Base-by-base conservation (phyloP, 192 early-diverging fungal species). In the Coemansia sp. region DNA sequence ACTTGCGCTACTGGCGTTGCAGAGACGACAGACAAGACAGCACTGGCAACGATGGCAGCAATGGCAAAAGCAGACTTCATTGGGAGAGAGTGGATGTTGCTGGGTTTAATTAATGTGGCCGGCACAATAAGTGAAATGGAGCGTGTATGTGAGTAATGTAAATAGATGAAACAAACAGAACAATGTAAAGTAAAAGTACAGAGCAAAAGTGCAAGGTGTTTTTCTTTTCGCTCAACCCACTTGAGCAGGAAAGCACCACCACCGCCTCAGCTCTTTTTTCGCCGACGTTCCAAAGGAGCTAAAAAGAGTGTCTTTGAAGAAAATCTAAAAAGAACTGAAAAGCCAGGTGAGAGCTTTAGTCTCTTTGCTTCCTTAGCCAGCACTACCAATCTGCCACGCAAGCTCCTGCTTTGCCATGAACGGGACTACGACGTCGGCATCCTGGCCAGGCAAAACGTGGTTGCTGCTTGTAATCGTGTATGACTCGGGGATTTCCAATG, bases 341-440 rank as follows among this genome's bases (percentile, higher is more conserved):
- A n/a, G n/a, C n/a, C n/a, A n/a, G n/a, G n/a, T n/a, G n/a, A n/a
- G n/a, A n/a, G n/a, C n/a, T n/a, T n/a, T n/a, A n/a, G n/a, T n/a
- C n/a, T n/a, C n/a, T n/a, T n/a, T n/a, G n/a, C n/a, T n/a, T n/a
- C n/a, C 21, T 43, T 43, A 43, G 21, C 24, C 65, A 19, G 14
- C 21, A 37, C 42, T 29, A 10, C 56, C 46, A 63, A 91, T 83
- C 56, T 82, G 80, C 89, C 89, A 91, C 0, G 72, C 72, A 32
- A 91, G 60, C 40, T 80, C 74, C 52, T 83, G 83, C 17, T 88
- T 88, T 24, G 93, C 92, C 82, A 85, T 83, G 58, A 94, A 95
- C 12, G 95, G 95, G 24, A 97, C 93, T 35, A 97, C 83, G 24
- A 81, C 67, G 10, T 67, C 68, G 8, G 32, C 35, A 34, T 58